phyloP scores from a whole-genome alignment of 2,329 filamentous ascomycete species.

The Penicillium vulpinum region DNA sequence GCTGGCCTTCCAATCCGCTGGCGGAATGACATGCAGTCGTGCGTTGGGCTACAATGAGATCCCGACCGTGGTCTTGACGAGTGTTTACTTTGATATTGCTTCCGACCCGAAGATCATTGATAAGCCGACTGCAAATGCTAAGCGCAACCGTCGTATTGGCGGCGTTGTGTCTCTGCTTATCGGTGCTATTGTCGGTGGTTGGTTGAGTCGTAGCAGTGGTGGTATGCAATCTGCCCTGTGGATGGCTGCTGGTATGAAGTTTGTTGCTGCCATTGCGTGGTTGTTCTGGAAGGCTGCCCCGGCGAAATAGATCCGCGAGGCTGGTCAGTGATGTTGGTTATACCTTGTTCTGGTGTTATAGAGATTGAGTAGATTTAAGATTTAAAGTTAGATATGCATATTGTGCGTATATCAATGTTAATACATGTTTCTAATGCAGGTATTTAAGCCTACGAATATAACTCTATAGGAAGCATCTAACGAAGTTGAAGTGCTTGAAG shows the following conservation, averaged over 20 bases:
- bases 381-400: not conserved
- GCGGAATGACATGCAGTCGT: slow-evolving; percentile 46
- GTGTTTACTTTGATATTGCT: slow-evolving; percentile 48
- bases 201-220: slow-evolving; percentile 43
- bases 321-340: not conserved
- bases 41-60: slow-evolving; percentile 46
- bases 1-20: slow-evolving; percentile 48
- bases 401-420: not conserved
- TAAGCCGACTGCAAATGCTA: slow-evolving; percentile 40
- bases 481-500: not conserved
- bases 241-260: slow-evolving; percentile 45
- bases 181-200: slow-evolving; percentile 46
- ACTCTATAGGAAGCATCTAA: not conserved
- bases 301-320: slow-evolving; percentile 16
- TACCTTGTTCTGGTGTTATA: not conserved
- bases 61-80: slow-evolving; percentile 49
- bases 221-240: slow-evolving; percentile 48
- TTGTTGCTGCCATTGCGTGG: slow-evolving; percentile 39
- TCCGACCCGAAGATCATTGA: slow-evolving; percentile 41
- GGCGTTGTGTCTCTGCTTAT: slow-evolving; percentile 41
- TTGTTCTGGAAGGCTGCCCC: slow-evolving; percentile 38
- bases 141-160: slow-evolving; percentile 40
- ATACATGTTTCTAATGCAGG: not conserved
- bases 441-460: not conserved
- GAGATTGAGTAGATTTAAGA: not conserved